Evolutionary conservation across 345 rosid genomes (phyloP).

Genomic region (Hibiscus trionum): DNA sequence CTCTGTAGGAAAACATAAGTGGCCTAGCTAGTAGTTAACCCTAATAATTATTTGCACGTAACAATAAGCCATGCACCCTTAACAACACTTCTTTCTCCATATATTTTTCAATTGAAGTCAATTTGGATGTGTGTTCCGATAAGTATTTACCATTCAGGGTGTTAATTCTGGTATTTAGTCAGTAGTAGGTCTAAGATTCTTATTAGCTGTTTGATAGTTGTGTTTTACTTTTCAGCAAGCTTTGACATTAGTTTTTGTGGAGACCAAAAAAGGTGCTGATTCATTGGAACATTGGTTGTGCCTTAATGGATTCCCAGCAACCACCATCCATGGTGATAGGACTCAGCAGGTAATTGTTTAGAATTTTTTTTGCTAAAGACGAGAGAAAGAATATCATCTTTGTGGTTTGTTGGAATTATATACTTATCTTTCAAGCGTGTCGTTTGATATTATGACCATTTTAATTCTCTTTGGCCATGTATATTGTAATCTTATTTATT

Average conservation of each 20-base stretch:
- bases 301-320: slow-evolving; percentile 84
- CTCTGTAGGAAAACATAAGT: too few species aligned
- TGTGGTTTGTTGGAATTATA: not conserved
- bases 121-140: not conserved
- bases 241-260: slow-evolving; percentile 93
- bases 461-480: not conserved
- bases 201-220: not conserved
- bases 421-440: not conserved
- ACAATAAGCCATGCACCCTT: not conserved
- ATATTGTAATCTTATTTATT: not conserved
- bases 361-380: not conserved
- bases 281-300: slow-evolving; percentile 83
- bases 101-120: not conserved
- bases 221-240: slow-evolving; percentile 59
- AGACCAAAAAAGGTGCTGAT: slow-evolving; percentile 96
- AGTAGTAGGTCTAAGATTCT: not conserved
- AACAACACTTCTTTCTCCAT: not conserved
- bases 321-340: slow-evolving; percentile 97
- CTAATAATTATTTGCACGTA: too few species aligned
- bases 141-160: not conserved
- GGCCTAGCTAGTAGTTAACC: too few species aligned
- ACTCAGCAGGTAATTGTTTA: slow-evolving; percentile 53
- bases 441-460: not conserved
- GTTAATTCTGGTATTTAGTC: not conserved
- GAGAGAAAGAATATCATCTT: not conserved